Evolutionary conservation across 257 asterid species (phyloP).

Genomic region (Nemophila menziesii): DNA sequence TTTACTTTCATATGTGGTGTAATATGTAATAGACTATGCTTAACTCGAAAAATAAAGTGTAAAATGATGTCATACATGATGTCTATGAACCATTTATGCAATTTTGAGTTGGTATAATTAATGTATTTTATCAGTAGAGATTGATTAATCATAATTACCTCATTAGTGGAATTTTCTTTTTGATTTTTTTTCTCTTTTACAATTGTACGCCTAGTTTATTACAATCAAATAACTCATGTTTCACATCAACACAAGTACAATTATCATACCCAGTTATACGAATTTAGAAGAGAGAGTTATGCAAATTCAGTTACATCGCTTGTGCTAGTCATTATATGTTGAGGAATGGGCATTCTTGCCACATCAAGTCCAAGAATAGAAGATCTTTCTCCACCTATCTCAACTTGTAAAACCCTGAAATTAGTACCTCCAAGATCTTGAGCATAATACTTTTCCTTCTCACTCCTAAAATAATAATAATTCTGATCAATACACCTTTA

Average conservation of each 20-base stretch:
- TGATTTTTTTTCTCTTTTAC: too few relatives aligned
- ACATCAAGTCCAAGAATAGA: conserved; percentile 33
- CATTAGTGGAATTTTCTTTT: too few relatives aligned
- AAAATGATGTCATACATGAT: too few relatives aligned
- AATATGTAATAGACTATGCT: too few relatives aligned
- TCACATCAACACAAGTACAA: too few relatives aligned
- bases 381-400: conserved; percentile 48
- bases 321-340: conserved; percentile 43
- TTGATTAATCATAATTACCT: too few relatives aligned
- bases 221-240: conserved; percentile 78
- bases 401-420: conserved; percentile 54
- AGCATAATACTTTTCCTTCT: conserved; percentile 44
- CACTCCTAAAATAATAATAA: conserved; percentile 18
- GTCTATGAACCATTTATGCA: too few relatives aligned
- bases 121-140: too few relatives aligned
- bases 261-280: neutral
- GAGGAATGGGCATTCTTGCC: conserved; percentile 44
- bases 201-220: conserved; percentile 50
- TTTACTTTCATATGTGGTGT: too few relatives aligned
- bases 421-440: conserved; percentile 67
- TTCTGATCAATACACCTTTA: neutral
- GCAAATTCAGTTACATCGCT: conserved; percentile 36
- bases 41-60: too few relatives aligned
- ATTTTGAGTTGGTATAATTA: too few relatives aligned
- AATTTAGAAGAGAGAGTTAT: neutral